Evolutionary conservation across 768 basidiomycete genomes (phyloP).

Genomic region (Tylopilus cervinicoccineus): DNA sequence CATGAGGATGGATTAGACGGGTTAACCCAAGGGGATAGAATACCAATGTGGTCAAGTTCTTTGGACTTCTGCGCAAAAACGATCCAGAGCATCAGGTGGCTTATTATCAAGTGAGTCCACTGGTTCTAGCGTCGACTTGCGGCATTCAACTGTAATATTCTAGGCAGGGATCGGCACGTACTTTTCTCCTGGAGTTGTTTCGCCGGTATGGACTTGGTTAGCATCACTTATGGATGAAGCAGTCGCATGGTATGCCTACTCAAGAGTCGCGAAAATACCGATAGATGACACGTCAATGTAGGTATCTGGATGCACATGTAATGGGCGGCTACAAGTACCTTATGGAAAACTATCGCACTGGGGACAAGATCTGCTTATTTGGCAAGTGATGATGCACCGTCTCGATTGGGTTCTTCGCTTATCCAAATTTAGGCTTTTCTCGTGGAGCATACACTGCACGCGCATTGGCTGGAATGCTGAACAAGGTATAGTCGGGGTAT

Average conservation of each 20-base stretch:
- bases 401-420: constrained; percentile 2
- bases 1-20: neutral
- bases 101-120: constrained; percentile 62
- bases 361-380: constrained; percentile 73
- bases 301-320: constrained; percentile 70
- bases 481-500: constrained; percentile 46
- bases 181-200: constrained; percentile 62
- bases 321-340: constrained; percentile 73
- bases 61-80: constrained; percentile 61
- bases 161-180: constrained; percentile 48
- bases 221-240: constrained; percentile 66
- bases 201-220: constrained; percentile 52
- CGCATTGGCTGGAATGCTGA: constrained; percentile 70
- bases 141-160: neutral
- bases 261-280: neutral
- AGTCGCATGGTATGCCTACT: constrained; percentile 57
- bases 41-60: constrained; percentile 70
- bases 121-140: neutral
- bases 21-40: constrained; percentile 35
- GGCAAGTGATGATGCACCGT: constrained; percentile 35
- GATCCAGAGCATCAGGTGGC: constrained; percentile 47
- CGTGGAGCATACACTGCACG: constrained; percentile 65
- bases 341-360: constrained; percentile 72
- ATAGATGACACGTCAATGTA: constrained; percentile 19
- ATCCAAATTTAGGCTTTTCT: constrained; percentile 58